Percentiles rank a stretch among this genome's conserved stretches.
phyloP scores from a whole-genome alignment of 2,329 filamentous ascomycete genomes.

The Sclerotinia glacialis region DNA sequence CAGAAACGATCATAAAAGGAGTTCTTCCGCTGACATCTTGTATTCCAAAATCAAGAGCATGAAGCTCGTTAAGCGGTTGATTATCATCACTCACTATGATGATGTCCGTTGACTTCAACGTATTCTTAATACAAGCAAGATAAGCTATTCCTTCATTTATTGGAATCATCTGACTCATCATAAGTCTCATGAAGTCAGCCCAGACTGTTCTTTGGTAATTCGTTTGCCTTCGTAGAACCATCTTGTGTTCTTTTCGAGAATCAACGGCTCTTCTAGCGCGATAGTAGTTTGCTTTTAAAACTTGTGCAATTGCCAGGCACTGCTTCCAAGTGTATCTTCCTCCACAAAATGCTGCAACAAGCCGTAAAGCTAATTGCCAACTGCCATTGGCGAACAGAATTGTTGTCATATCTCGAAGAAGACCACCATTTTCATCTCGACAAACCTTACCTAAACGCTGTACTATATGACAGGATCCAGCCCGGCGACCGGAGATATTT shows the following conservation, averaged over 20 bases:
- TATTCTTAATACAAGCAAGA: background rate
- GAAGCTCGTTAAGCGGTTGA: background rate
- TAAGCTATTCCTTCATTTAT: conserved; percentile 15
- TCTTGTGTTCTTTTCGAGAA: background rate
- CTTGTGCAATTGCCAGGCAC: background rate
- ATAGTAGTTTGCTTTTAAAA: background rate
- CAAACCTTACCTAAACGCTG: background rate
- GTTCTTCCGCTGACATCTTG: background rate
- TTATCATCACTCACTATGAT: conserved; percentile 3
- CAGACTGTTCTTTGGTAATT: background rate
- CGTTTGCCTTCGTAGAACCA: background rate
- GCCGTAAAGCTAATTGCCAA: conserved; percentile 8
- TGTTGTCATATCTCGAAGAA: conserved; percentile 5
- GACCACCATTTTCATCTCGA: background rate
- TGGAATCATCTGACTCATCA: conserved; percentile 15
- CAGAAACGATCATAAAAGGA: conserved; percentile 8
- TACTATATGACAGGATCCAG: conserved; percentile 5
- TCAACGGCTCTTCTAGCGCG: background rate
- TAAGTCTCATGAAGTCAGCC: conserved; percentile 19
- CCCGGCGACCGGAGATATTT: background rate
- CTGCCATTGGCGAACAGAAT: background rate
- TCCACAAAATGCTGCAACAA: conserved; percentile 2
- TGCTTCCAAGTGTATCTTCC: conserved; percentile 14
- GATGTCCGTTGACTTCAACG: background rate
- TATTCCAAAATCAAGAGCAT: conserved; percentile 10